phyloP scores from a whole-genome alignment of 495 filamentous ascomycete genomes.

The Evernia prunastri region DNA sequence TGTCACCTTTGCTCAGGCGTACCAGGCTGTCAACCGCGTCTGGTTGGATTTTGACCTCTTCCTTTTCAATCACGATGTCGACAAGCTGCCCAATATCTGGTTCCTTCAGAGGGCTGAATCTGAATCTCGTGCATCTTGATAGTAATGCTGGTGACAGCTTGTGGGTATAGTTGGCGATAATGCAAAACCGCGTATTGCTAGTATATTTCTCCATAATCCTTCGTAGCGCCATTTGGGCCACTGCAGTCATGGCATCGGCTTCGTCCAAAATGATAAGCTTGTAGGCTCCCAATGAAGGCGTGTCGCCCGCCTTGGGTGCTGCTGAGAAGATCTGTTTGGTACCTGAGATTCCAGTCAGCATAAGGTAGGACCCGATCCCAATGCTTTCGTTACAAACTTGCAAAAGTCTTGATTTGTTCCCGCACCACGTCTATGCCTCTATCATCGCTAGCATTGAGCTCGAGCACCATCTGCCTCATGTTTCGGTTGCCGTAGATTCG shows the following conservation, averaged over 20 bases:
- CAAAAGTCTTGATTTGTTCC: constrained; percentile 99
- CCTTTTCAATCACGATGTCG: constrained; percentile 83
- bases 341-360: constrained; percentile 52
- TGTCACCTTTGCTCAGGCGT: constrained; percentile 85
- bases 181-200: constrained; percentile 94
- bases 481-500: constrained; percentile 89
- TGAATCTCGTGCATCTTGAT: constrained; percentile 88
- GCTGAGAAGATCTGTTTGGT: constrained; percentile 63
- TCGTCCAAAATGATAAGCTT: constrained; percentile 98
- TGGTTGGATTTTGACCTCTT: constrained; percentile 72
- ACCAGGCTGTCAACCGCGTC: constrained; percentile 78
- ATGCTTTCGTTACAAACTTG: constrained; percentile 47
- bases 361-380: constrained; percentile 8
- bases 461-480: constrained; percentile 95
- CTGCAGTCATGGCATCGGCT: constrained; percentile 95
- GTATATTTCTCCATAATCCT: constrained; percentile 99
- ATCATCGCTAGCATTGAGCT: constrained; percentile 95
- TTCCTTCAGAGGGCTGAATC: constrained; percentile 90
- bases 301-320: constrained; percentile 42
- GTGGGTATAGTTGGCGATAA: constrained; percentile 99
- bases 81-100: constrained; percentile 74
- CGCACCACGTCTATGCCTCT: constrained; percentile 96
- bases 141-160: constrained; percentile 94
- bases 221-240: constrained; percentile 93
- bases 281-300: constrained; percentile 60